These are phyloP conservation scores for Kurtzmaniella quercitrusa DNA, from an alignment of 1,139 yeast genomes.

Conservation along the genomic window DNA sequence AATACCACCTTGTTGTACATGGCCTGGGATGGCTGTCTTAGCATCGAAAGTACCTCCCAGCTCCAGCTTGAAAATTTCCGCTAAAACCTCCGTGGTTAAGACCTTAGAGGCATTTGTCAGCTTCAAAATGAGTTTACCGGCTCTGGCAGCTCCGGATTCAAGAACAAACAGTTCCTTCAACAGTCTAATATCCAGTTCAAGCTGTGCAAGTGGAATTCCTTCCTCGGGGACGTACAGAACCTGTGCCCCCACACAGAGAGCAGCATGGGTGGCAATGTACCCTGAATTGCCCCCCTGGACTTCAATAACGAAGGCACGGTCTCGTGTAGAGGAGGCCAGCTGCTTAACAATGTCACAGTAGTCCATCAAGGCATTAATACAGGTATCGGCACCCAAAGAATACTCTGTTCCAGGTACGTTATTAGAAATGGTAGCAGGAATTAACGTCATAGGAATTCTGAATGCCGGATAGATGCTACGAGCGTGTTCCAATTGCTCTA, in stretches of 20 bases:
- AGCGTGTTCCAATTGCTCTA: conserved; percentile 62
- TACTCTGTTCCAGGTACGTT: conserved; percentile 84
- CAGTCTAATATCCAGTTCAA: conserved; percentile 58
- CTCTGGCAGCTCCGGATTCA: conserved; percentile 58
- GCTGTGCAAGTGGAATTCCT: conserved; percentile 52
- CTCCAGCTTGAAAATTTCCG: conserved; percentile 78
- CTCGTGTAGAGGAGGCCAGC: conserved; percentile 74
- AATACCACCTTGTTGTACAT: conserved; percentile 95
- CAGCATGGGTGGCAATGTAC: conserved; percentile 66
- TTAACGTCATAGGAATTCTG: conserved; percentile 71
- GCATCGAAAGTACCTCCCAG: conserved; percentile 78
- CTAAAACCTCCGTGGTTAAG: conserved; percentile 74
- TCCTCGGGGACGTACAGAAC: conserved; percentile 76
- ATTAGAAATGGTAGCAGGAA: conserved; percentile 81
- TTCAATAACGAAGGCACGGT: conserved; percentile 74
- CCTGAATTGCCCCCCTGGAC: conserved; percentile 90
- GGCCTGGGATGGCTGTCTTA: conserved; percentile 96
- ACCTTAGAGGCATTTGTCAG: conserved; percentile 83
- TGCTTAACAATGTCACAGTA: conserved; percentile 79
- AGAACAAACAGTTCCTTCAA: conserved; percentile 52
- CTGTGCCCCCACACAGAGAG: conserved; percentile 68
- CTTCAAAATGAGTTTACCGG: conserved; percentile 81
- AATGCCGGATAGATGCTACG: conserved; percentile 65
- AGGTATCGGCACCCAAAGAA: conserved; percentile 75
- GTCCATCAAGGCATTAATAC: conserved; percentile 67